Conservation (phyloP, 2,329 filamentous ascomycete species). For the Alternaria novae-zelandiae region DNA sequence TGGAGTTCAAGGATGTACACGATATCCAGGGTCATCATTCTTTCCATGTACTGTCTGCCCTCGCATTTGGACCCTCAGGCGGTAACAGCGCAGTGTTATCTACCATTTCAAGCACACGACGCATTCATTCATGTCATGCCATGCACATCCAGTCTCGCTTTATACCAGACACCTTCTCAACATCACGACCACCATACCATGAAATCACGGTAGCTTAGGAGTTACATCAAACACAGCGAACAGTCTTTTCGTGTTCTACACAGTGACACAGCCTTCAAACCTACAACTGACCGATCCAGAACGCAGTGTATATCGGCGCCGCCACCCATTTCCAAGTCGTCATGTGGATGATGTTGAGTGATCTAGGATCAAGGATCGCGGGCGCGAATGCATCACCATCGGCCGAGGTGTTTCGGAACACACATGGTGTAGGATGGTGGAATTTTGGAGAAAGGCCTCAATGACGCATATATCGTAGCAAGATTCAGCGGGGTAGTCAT, state of each 20-base stretch:
- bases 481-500: fast-evolving
- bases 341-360: neutral
- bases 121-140: neutral
- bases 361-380: neutral
- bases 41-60: neutral
- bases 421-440: too few species aligned
- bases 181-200: neutral
- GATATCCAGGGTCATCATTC: neutral
- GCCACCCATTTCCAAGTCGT: neutral
- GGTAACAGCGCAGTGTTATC: neutral
- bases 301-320: neutral
- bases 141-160: neutral
- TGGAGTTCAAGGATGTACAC: neutral
- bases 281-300: neutral
- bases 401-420: neutral
- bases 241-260: neutral
- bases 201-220: neutral
- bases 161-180: neutral
- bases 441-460: neutral
- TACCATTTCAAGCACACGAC: neutral
- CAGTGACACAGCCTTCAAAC: neutral
- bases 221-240: neutral
- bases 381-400: neutral
- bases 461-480: fast-evolving
- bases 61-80: neutral